Evolutionary conservation across 768 basidiomycete species (phyloP).

Genomic region (Mycena haematopus): DNA sequence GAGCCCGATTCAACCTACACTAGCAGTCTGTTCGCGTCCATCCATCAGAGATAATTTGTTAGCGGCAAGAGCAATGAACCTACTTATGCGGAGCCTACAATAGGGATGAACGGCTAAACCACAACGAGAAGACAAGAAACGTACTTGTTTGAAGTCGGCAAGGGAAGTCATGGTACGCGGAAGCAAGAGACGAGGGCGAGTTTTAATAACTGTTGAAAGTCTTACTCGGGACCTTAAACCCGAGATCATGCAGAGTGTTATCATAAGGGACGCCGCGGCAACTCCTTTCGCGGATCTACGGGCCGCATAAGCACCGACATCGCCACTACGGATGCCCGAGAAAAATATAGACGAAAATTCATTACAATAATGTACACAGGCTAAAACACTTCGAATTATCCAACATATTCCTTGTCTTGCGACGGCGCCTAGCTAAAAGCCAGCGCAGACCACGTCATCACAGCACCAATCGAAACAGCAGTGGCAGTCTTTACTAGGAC

Average conservation of each 20-base stretch:
- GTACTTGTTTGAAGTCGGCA: slow-evolving; percentile 41
- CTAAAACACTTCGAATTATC: slow-evolving; percentile 1
- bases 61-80: slow-evolving; percentile 13
- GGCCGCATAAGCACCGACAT: not conserved
- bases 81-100: slow-evolving; percentile 58
- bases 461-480: slow-evolving; percentile 69
- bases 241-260: slow-evolving; percentile 17
- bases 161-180: slow-evolving; percentile 33
- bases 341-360: not conserved
- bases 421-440: slow-evolving; percentile 58
- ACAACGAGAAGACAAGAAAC: slow-evolving; percentile 29
- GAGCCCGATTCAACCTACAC: slow-evolving; percentile 45
- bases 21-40: slow-evolving; percentile 48
- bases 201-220: not conserved
- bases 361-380: slow-evolving; percentile 21
- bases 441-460: slow-evolving; percentile 75
- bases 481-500: slow-evolving; percentile 64
- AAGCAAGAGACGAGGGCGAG: not conserved
- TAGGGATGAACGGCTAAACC: slow-evolving; percentile 27
- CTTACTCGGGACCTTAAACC: not conserved
- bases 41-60: slow-evolving; percentile 24
- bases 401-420: slow-evolving; percentile 14
- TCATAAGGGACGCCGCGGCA: slow-evolving; percentile 16
- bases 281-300: not conserved
- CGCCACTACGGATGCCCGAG: slow-evolving; percentile 6